Base-by-base conservation (phyloP, 495 filamentous ascomycete genomes). In the Lichenothelia convexa region DNA sequence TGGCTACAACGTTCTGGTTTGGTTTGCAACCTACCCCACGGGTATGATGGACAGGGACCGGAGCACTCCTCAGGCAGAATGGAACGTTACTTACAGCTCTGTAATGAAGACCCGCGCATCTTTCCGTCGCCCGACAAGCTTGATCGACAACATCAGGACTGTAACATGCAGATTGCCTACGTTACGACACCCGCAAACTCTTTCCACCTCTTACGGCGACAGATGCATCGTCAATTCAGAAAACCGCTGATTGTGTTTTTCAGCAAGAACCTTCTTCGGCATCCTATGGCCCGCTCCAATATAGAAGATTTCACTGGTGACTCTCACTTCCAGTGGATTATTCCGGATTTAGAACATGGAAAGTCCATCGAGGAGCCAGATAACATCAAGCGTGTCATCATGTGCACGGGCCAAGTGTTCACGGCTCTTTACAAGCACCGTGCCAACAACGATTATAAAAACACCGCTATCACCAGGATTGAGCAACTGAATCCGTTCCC, bases 401-500 rank as follows among this genome's bases (percentile, higher is more conserved):
- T 97, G 44, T 97, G 89, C 67, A 71, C 82, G 35, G 89, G 89
- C 41, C 89, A 97, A 65, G 85, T 94, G 29, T 97, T 85, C 57
- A 78, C 76, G 24, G 72, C 85, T 15, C 73, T 97, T 21, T 56
- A 75, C 64, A 95, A 95, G 66, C 70, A 93, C 67, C 89, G 91
- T 49, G 73, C 80, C 44, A 62, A 76, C 46, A 73, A 89, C 48
- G 31, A 33, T 1, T 66, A 92, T 56, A 80, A 82, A 53, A 73
- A 93, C 57, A 75, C 83, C 16, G 89, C 83, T 55, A 78, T 97
- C 59, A 91, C 82, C 30, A 84, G 89, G 50, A 73, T 97, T 47
- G 89, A 97, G 64, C 89, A 97, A 64, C 72, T 97, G 20, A 79
- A 95, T 61, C 89, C 89, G 49, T 97, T 97, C 84, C 89, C 89